Evolutionary conservation across 495 filamentous ascomycete genomes (phyloP).

Genomic region (Trichoderma gamsii): DNA sequence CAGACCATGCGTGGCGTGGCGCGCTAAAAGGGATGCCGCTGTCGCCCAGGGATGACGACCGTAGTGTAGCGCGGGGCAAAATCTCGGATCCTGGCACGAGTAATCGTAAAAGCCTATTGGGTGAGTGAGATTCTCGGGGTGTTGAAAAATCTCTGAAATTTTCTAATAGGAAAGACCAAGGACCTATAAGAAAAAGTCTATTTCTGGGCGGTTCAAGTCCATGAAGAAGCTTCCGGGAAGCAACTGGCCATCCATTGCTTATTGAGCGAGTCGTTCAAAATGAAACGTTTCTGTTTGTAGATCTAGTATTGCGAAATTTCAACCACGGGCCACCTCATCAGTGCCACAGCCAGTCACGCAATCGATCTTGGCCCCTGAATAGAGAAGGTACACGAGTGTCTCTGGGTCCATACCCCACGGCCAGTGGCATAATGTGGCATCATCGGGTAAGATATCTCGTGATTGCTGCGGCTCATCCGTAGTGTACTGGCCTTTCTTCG

Average conservation of each 20-base stretch:
- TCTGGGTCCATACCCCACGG: constrained; percentile 9
- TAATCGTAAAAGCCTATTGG: neutral
- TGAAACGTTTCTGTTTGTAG: neutral
- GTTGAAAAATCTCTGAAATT: neutral
- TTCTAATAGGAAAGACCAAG: neutral
- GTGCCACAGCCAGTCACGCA: constrained; percentile 5
- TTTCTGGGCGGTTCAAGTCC: neutral
- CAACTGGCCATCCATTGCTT: neutral
- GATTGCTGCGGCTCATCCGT: neutral
- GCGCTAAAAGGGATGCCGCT: neutral
- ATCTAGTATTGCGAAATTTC: constrained; percentile 10
- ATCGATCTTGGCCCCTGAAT: constrained; percentile 1
- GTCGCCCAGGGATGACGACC: neutral
- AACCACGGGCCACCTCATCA: constrained; percentile 13
- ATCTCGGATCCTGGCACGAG: neutral
- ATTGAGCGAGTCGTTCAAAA: neutral
- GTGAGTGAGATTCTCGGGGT: neutral
- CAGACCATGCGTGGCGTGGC: constrained; percentile 11
- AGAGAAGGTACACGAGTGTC: neutral
- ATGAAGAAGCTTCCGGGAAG: neutral
- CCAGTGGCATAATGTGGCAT: constrained; percentile 11
- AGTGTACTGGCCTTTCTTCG: neutral
- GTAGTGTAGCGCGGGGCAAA: constrained; percentile 1
- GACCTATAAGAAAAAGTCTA: neutral
- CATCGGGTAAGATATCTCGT: constrained; percentile 12